Evolutionary conservation across 257 asterid genomes (phyloP), one percentile per base, ranked within the genome.

Genomic region (Anisodus tanguticus): DNA sequence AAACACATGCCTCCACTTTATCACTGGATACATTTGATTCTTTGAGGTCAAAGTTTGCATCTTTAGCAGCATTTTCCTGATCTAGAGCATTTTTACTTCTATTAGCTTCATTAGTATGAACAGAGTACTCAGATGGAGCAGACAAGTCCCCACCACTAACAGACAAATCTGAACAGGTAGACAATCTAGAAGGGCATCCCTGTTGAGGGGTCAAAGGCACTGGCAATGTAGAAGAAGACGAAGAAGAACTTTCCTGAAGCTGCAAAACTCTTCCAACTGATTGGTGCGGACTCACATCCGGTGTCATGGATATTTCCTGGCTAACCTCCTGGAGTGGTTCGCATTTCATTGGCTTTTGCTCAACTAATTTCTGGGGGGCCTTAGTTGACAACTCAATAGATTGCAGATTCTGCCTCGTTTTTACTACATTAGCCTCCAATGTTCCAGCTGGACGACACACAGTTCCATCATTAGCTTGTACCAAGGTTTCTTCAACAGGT

Each of bases 161-260:
- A 62, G 91, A 89, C 76, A 91, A 76, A 90, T 91, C 95, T 37
- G 91, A 90, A 82, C 86, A 87, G 68, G 92, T 81, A 76, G 92
- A 84, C 68, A 90, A 19, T 84, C 81, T 85, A 37, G 91, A 67
- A 53, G 87, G 87, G 79, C 85, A 79, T 60, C 88, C 86, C 81
- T 84, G 88, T 74, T 86, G 97, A 82, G 94, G 91, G 80, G 90
- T 87, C 89, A 85, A 80, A 72, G 97, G 90, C 88, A 88, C 49
- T 49, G 91, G 58, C 83, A 85, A 63, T 68, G 84, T 84, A 79
- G 90, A 84, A 62, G 90, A 83, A 82, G 97, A 87, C 0, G 81
- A 83, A 81, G 95, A 90, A 59, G 87, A 89, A 85, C 92, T 90
- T 69, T 94, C 97, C 86, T 90, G 93, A 85, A 87, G 88, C 84